Conservation (phyloP, 2,329 filamentous ascomycete species). For the Aspergillus viridinutans region DNA sequence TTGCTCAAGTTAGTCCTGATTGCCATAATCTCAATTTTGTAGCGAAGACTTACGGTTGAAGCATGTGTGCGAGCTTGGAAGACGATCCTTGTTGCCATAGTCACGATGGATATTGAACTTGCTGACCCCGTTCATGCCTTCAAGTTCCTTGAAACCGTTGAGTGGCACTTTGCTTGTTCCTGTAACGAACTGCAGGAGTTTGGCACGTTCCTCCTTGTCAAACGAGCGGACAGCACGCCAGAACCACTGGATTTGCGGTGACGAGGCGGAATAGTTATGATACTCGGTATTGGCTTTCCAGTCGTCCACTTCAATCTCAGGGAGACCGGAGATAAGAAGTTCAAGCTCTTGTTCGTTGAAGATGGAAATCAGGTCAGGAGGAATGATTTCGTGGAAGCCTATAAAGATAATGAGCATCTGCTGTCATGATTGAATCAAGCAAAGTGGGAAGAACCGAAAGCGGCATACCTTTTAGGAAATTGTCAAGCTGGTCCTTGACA, state of each 20-base stretch:
- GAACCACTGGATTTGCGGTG: constrained; percentile 98
- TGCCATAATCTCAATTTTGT: not conserved
- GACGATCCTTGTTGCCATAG: constrained; percentile 90
- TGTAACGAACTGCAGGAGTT: constrained; percentile 95
- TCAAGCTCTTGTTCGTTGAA: constrained; percentile 99
- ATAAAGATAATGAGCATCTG: constrained; percentile 26
- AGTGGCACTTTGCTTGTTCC: constrained; percentile 97
- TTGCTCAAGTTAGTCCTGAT: constrained; percentile 31
- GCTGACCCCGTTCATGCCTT: constrained; percentile 98
- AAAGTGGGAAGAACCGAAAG: constrained; percentile 5
- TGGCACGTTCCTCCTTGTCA: constrained; percentile 97
- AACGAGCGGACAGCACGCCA: constrained; percentile 96
- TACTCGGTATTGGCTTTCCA: constrained; percentile 99
- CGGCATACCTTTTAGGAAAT: constrained; percentile 73
- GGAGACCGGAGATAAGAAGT: constrained; percentile 89
- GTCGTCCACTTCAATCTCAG: constrained; percentile 96
- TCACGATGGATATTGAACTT: constrained; percentile 99
- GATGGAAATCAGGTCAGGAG: constrained; percentile 87
- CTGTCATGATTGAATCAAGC: not conserved
- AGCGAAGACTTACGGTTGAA: constrained; percentile 81
- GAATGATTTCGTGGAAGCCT: constrained; percentile 98
- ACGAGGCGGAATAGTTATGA: constrained; percentile 92
- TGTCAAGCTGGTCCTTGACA: constrained; percentile 88
- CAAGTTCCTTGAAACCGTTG: constrained; percentile 97
- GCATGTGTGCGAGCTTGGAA: constrained; percentile 96